Percentiles rank a stretch among this genome's conserved stretches.
Evolutionary conservation across 2,329 filamentous ascomycete species (phyloP).

Genomic region (Colletotrichum caudatum): DNA sequence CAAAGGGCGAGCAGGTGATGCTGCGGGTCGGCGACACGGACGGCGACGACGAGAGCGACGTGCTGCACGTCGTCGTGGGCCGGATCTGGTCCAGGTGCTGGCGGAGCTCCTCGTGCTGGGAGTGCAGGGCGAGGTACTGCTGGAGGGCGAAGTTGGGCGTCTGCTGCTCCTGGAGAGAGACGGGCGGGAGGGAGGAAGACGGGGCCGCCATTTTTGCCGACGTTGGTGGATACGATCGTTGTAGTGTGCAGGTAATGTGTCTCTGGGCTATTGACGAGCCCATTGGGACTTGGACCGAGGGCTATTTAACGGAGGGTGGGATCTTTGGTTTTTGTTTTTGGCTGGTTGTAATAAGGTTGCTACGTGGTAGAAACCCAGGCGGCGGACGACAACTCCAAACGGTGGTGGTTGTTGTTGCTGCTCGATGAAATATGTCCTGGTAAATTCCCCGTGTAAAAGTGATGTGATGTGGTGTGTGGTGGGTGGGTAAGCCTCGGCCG

Average conservation of each 20-base stretch:
- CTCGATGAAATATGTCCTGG: slow-evolving; percentile 5
- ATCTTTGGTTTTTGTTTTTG: too few species aligned
- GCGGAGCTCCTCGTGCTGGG: slow-evolving; percentile 66
- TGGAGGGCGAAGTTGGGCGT: slow-evolving; percentile 63
- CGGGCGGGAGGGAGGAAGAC: slow-evolving; percentile 19
- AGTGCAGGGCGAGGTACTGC: slow-evolving; percentile 65
- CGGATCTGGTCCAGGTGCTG: slow-evolving; percentile 65
- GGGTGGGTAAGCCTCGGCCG: slow-evolving; percentile 11
- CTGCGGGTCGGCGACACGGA: slow-evolving; percentile 71
- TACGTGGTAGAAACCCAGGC: not conserved
- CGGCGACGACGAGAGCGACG: slow-evolving; percentile 60
- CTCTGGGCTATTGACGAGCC: slow-evolving; percentile 40
- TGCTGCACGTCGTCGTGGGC: slow-evolving; percentile 52
- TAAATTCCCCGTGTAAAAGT: slow-evolving; percentile 5
- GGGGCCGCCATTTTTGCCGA: slow-evolving; percentile 35
- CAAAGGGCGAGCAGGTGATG: slow-evolving; percentile 58
- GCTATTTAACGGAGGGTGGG: not conserved
- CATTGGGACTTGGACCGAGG: slow-evolving; percentile 38
- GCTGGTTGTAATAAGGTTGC: not conserved
- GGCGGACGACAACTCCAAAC: slow-evolving; percentile 1
- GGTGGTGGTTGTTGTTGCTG: not conserved
- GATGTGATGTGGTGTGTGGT: slow-evolving; percentile 11
- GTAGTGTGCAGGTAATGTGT: slow-evolving; percentile 41
- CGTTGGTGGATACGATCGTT: slow-evolving; percentile 34
- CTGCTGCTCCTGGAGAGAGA: slow-evolving; percentile 48